Base-by-base conservation (phyloP, 2,329 filamentous ascomycete species). In the Seiridium cupressi region DNA sequence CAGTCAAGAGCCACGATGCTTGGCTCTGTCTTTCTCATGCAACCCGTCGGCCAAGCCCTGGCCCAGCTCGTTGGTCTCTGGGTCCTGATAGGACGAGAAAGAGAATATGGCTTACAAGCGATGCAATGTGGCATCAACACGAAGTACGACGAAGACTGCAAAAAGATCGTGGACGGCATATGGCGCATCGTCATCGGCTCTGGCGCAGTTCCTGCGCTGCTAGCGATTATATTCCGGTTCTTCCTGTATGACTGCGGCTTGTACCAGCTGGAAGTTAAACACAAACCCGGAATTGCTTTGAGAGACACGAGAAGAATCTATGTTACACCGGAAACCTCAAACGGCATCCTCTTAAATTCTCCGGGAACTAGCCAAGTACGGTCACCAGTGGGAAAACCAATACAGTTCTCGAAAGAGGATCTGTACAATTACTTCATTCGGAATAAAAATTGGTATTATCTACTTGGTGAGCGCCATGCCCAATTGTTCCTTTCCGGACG, bases 181-280 rank as follows among this genome's bases (percentile, higher is more conserved):
- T 90, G 87, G 87, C 80, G 87, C 53, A 88, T 88, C 67, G 84
- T 89, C 36, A 84, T 89, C 63, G 87, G 86, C 2, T 83, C 87
- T 0, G 87, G 87, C 5, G 86, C 86, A 7, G 77, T 89, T 0
- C 87, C 87, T 0, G 87, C 86, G 3, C 74, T 86, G 10, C 75
- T 89, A 7, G 87, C 87, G 64, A 85, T 88, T 61, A 77, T 87
- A 44, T 89, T 89, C 66, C 84, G 87, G 18, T 86, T 89, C 69
- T 85, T 86, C 63, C 82, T 89, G 47, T 87, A 86, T 44, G 87
- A 90, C 69, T 87, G 84, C 59, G 86, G 86, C 4, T 77, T 88
- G 38, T 90, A 87, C 71, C 83, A 84, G 8, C 80, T 89, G 35
- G 87, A 89, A 65, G 85, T 89, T 63, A 85, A 85, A 63, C 82